Conservation (phyloP, 176 grass and related monocot species). For the Avena atlantica region DNA sequence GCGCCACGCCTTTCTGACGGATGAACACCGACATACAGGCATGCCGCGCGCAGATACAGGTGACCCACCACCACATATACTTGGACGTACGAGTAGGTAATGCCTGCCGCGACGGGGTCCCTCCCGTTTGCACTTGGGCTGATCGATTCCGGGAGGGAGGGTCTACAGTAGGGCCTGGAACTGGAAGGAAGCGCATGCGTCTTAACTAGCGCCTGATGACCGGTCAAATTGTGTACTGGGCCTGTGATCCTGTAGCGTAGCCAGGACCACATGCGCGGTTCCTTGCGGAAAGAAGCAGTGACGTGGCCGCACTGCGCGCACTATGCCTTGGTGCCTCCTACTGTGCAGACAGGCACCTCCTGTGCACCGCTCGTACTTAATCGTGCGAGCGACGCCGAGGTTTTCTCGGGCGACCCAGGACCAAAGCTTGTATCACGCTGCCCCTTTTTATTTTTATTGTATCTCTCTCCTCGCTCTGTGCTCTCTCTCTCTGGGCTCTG, state of each 20-base stretch:
- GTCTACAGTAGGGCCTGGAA: background rate
- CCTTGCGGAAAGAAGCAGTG: conserved; percentile 11
- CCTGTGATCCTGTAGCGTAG: background rate
- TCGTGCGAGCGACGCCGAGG: background rate
- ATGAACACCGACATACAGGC: background rate
- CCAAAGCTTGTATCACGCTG: background rate
- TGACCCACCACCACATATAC: background rate
- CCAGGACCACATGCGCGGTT: background rate
- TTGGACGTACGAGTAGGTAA: background rate
- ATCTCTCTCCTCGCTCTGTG: too few relatives aligned
- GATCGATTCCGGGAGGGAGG: background rate
- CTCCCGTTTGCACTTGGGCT: conserved; percentile 15
- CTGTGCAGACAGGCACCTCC: conserved; percentile 19
- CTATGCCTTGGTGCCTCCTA: conserved; percentile 18
- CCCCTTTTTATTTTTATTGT: background rate
- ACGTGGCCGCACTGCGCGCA: conserved; percentile 6
- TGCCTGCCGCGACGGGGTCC: background rate
- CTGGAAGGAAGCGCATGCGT: background rate
- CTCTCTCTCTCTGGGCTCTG: background rate
- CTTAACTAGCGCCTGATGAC: background rate
- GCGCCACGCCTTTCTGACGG: background rate
- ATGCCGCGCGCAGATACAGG: conserved; percentile 18
- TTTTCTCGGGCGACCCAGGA: background rate
- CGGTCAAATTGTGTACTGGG: conserved; percentile 29
- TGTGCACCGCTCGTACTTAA: background rate